Percentiles rank a stretch among this genome's conserved stretches.
phyloP scores from a whole-genome alignment of 2,329 filamentous ascomycete genomes.

The Arthrobotrys musiformis region DNA sequence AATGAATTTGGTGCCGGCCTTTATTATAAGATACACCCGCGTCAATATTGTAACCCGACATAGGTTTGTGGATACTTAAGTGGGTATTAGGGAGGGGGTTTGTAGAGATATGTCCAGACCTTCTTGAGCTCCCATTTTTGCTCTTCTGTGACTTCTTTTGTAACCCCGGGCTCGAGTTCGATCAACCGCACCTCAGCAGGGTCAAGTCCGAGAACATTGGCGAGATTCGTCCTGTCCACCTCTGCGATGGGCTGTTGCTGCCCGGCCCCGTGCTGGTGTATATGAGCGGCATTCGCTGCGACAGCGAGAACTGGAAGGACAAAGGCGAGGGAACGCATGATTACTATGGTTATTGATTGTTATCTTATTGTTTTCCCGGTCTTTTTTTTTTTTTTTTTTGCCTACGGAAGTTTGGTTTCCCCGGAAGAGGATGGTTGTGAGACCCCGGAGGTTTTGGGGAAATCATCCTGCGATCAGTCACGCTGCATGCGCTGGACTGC shows the following conservation, averaged over 20 bases:
- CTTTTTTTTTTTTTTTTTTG: neutral
- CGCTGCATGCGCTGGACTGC: neutral
- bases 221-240: slow-evolving; percentile 25
- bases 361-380: too few relatives aligned
- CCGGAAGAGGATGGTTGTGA: slow-evolving; percentile 28
- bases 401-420: neutral
- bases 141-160: slow-evolving; percentile 88
- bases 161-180: slow-evolving; percentile 84
- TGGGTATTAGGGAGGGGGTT: neutral
- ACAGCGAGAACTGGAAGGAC: slow-evolving; percentile 40
- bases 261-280: slow-evolving; percentile 31
- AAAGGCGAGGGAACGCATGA: slow-evolving; percentile 28
- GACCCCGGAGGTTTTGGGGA: slow-evolving; percentile 18
- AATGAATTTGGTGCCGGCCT: slow-evolving; percentile 90
- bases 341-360: neutral
- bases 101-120: slow-evolving; percentile 69
- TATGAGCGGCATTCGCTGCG: slow-evolving; percentile 23
- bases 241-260: slow-evolving; percentile 48
- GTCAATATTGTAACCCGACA: neutral
- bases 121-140: slow-evolving; percentile 92
- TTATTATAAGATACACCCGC: slow-evolving; percentile 5
- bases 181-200: slow-evolving; percentile 74
- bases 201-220: slow-evolving; percentile 41
- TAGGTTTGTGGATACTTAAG: neutral
- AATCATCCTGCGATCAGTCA: neutral